Base-by-base conservation (phyloP, 495 filamentous ascomycete species). In the Lindgomyces ingoldianus region DNA sequence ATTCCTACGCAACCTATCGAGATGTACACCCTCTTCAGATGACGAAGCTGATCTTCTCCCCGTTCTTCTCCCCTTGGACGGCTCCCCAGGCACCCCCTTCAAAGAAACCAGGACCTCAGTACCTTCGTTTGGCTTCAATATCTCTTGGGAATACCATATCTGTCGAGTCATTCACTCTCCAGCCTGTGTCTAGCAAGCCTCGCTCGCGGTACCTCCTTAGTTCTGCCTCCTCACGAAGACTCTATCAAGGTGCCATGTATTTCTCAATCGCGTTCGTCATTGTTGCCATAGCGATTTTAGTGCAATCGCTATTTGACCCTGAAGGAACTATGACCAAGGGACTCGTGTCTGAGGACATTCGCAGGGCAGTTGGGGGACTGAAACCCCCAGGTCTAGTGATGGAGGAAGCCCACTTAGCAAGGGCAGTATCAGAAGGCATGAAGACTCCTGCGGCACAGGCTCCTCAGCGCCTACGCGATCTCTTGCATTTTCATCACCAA, bases 101-200 rank as follows among this genome's bases (percentile, higher is more conserved):
- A 2, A 75, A 77, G 50, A 51, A 62, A 27, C 39, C 59, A 46
- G 57, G 58, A 24, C 80, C 81, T 10, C 84, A 88, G 60, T 81
- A 85, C 63, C 74, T 96, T 61, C 92, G 90, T 68, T 82, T 98
- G 6, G 93, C 91, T 18, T 94, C 90, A 50, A 87, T 90, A 48
- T 90, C 88, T 63, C 86, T 95, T 73, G 90, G 87, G 58, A 93
- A 91, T 74, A 93, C 89, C 9, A 83, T 91, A 46, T 86, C 91
- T 47, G 88, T 96, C 33, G 91, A 96, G 76, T 89, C 89, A 21
- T 78, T 98, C 64, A 86, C 90, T 0, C 84, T 98, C 18, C 83
- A 83, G 18, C 64, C 79, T 73, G 51, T 74, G 68, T 63, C 76
- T 67, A 41, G 68, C 67, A 41, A 82, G 77, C 60, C 77, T 73